A percentile compares a stretch with the other conserved stretches of the same genome.
These are phyloP conservation scores for Balamuthia mandrillaris DNA, from an alignment of 208 protist genomes.

Conservation along the genomic window DNA sequence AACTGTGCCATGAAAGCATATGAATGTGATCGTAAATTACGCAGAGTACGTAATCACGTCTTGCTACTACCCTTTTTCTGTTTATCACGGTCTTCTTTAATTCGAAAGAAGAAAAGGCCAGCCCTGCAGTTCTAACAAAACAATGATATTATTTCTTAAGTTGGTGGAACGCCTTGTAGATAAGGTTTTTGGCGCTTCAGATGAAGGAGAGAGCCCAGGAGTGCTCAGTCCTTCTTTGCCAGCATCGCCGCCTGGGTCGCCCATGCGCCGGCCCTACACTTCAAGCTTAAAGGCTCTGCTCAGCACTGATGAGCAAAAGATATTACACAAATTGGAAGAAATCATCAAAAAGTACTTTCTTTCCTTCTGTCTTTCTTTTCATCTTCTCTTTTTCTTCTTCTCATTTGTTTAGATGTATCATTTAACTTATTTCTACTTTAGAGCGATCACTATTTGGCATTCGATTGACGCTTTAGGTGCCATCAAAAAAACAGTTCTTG, in stretches of 20 bases:
- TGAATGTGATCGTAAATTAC: not conserved
- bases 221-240: too few species aligned
- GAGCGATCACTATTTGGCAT: too few species aligned
- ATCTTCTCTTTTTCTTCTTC: not conserved
- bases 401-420: not conserved
- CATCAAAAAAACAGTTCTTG: not conserved
- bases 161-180: too few species aligned
- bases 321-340: not conserved
- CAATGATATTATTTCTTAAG: not conserved
- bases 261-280: too few species aligned
- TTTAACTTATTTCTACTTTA: not conserved
- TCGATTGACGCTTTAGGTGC: not conserved
- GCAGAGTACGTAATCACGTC: not conserved
- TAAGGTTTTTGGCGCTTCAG: too few species aligned
- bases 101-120: not conserved
- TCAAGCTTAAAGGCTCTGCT: not conserved
- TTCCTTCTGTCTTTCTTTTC: not conserved
- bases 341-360: not conserved
- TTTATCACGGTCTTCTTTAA: not conserved
- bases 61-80: not conserved
- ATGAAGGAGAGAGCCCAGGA: too few species aligned
- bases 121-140: not conserved
- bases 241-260: too few species aligned
- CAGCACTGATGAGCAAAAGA: not conserved
- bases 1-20: constrained; percentile 5